These are phyloP conservation scores for Thelephora ganbajun DNA, from an alignment of 768 basidiomycete genomes.

Conservation along the genomic window DNA sequence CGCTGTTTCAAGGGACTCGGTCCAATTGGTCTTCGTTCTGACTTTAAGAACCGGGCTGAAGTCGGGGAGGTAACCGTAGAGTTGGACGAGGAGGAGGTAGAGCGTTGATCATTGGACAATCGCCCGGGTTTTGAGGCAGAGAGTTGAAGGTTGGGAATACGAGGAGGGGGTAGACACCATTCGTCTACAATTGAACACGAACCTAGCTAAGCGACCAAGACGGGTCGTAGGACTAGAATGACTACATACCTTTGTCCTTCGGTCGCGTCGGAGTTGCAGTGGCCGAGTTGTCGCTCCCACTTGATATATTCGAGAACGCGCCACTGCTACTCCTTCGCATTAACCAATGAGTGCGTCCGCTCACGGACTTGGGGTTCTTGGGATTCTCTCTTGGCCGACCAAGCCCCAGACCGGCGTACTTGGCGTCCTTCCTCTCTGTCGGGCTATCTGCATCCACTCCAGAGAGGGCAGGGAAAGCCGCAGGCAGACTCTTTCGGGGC, in stretches of 20 bases:
- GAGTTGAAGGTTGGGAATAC: constrained; percentile 33
- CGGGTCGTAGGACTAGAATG: constrained; percentile 2
- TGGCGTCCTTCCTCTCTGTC: constrained; percentile 33
- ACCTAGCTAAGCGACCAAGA: background rate
- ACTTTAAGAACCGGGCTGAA: background rate
- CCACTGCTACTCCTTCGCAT: constrained; percentile 73
- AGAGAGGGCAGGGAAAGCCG: constrained; percentile 44
- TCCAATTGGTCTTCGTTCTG: constrained; percentile 4
- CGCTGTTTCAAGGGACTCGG: constrained; percentile 2
- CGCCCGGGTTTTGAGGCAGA: constrained; percentile 27
- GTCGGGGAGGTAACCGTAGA: constrained; percentile 15
- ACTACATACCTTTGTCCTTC: constrained; percentile 31
- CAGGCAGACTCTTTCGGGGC: constrained; percentile 61
- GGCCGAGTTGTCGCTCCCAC: constrained; percentile 45
- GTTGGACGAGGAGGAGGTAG: constrained; percentile 44
- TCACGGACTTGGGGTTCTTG: constrained; percentile 10
- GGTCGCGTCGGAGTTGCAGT: constrained; percentile 43
- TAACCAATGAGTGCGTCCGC: constrained; percentile 37
- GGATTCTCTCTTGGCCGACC: constrained; percentile 33
- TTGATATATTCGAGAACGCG: constrained; percentile 40
- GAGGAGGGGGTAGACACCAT: constrained; percentile 40
- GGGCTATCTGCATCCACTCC: constrained; percentile 51
- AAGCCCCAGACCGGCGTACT: constrained; percentile 52
- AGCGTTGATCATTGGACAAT: constrained; percentile 26
- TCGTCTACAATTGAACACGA: constrained; percentile 22